Conservation (phyloP, 257 asterid genomes). For the Ballota nigra region DNA sequence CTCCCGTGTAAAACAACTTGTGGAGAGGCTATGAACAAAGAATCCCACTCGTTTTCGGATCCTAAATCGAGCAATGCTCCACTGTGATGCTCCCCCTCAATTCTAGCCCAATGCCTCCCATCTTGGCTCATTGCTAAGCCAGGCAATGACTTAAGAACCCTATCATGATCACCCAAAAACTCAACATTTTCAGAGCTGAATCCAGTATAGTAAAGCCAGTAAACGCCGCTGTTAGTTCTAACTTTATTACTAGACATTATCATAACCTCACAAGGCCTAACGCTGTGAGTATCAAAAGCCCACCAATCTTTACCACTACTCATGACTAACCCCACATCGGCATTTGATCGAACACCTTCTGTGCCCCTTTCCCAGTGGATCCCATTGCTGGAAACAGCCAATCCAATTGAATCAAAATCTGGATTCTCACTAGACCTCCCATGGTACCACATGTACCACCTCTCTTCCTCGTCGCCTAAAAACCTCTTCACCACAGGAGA, state of each 20-base stretch:
- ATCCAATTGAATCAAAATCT: conserved; percentile 52
- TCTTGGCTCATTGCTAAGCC: conserved; percentile 96
- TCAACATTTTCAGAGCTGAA: conserved; percentile 36
- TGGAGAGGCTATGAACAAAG: conserved; percentile 70
- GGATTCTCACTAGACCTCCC: conserved; percentile 51
- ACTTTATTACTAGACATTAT: conserved; percentile 83
- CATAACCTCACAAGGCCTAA: conserved; percentile 71
- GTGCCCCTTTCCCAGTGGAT: conserved; percentile 89
- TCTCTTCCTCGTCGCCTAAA: conserved; percentile 81
- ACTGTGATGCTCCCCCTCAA: conserved; percentile 91
- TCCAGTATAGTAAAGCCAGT: conserved; percentile 92
- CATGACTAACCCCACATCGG: conserved; percentile 79
- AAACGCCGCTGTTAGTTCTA: conserved; percentile 56
- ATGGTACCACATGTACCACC: conserved; percentile 92
- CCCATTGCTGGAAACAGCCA: conserved; percentile 86
- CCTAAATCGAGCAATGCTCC: conserved; percentile 85
- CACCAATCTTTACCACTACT: conserved; percentile 74
- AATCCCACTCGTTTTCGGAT: conserved; percentile 74
- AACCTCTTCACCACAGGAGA: conserved; percentile 90
- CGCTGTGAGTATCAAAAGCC: conserved; percentile 77
- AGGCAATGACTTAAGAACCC: conserved; percentile 60
- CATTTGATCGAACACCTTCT: conserved; percentile 43
- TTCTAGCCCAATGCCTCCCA: conserved; percentile 93
- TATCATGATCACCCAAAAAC: conserved; percentile 6
- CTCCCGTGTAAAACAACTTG: conserved; percentile 62